These are phyloP conservation scores for Tephrocybe sp. DNA, from an alignment of 768 basidiomycete genomes.

Conservation along the genomic window DNA sequence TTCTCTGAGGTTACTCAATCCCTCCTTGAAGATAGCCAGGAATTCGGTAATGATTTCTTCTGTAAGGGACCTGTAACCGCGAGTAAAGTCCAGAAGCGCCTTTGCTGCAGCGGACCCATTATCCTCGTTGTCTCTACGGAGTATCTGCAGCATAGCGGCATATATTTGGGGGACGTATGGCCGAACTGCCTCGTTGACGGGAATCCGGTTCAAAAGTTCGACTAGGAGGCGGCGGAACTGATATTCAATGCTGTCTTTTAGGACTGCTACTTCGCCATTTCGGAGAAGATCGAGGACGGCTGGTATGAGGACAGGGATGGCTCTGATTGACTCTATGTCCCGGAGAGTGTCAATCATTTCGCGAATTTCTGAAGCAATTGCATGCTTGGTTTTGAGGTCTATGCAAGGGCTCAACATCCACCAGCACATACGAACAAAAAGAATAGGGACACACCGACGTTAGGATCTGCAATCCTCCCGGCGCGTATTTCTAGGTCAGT, in stretches of 20 bases:
- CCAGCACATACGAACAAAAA: background rate
- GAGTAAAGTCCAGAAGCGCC: conserved; percentile 83
- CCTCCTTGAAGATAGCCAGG: conserved; percentile 74
- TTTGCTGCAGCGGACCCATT: conserved; percentile 90
- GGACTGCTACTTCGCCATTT: conserved; percentile 61
- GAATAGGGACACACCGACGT: conserved; percentile 47
- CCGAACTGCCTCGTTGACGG: conserved; percentile 75
- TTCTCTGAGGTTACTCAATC: conserved; percentile 69
- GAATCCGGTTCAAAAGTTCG: conserved; percentile 87
- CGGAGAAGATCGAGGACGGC: conserved; percentile 71
- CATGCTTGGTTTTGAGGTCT: conserved; percentile 73
- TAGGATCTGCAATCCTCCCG: conserved; percentile 72
- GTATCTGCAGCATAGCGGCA: conserved; percentile 76
- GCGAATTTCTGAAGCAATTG: conserved; percentile 72
- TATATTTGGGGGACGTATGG: conserved; percentile 66
- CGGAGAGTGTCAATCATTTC: conserved; percentile 79
- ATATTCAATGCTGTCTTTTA: conserved; percentile 68
- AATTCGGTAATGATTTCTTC: conserved; percentile 79
- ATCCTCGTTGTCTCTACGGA: conserved; percentile 94
- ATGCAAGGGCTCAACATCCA: conserved; percentile 3
- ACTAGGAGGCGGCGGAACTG: conserved; percentile 84
- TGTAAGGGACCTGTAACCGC: conserved; percentile 67
- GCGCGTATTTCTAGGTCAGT: conserved; percentile 71
- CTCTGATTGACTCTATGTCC: conserved; percentile 69
- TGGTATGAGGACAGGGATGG: conserved; percentile 70